A percentile compares a stretch with the other conserved stretches of the same genome.
These are phyloP conservation scores for Triticum aestivum DNA, from an alignment of 176 grass and related monocot species.

Conservation along the genomic window DNA sequence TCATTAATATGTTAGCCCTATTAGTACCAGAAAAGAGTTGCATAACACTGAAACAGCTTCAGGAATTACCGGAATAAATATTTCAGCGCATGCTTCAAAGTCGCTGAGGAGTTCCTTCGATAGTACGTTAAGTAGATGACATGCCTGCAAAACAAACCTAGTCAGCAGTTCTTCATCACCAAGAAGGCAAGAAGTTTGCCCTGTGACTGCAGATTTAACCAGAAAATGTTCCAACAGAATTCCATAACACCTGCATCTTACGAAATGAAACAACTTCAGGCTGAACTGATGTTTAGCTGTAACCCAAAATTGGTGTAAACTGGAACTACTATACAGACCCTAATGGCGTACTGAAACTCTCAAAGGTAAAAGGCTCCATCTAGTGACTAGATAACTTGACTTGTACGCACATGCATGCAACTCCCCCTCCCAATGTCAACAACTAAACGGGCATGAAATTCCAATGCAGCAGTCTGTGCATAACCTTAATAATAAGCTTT, in stretches of 20 bases:
- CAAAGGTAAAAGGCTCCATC: constrained; percentile 10
- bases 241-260: not conserved
- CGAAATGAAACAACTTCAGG: not conserved
- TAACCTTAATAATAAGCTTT: not conserved
- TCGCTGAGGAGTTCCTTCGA: constrained; percentile 86
- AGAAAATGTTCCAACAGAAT: constrained; percentile 11
- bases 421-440: not conserved
- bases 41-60: constrained; percentile 18
- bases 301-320: not conserved
- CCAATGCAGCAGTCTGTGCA: not conserved
- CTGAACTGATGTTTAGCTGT: not conserved
- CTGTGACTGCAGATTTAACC: constrained; percentile 12
- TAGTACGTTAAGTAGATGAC: constrained; percentile 78
- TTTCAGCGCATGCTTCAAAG: constrained; percentile 85
- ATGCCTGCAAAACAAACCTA: constrained; percentile 49
- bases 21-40: constrained; percentile 15
- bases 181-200: not conserved
- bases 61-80: constrained; percentile 86
- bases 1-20: constrained; percentile 25
- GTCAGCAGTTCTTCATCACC: constrained; percentile 13
- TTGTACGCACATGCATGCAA: too few relatives aligned
- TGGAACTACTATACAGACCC: not conserved
- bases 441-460: not conserved
- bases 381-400: not conserved
- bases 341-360: not conserved